Evolutionary conservation across 352 stramenopile genomes (phyloP), one percentile per base, ranked within the genome.

Genomic region (Globisporangium rhizosaccharum): DNA sequence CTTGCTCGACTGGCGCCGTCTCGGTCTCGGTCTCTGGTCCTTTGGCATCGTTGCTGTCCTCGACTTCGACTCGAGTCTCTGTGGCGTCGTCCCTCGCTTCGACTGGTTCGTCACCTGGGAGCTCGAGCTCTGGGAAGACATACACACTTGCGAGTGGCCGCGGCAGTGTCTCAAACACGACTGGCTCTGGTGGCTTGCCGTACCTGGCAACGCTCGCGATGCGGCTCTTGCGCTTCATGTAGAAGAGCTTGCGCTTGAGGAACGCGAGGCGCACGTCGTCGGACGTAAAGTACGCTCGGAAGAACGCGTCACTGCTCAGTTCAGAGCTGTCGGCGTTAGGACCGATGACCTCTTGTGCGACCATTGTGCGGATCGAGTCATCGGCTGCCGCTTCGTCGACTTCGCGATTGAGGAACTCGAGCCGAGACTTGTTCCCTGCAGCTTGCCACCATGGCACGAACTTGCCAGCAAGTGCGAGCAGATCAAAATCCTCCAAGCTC

Each of bases 381-480:
- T 73, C 81, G 1, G 41, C 49, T 9, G 66, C 62, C n/a, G 79
- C 81, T 46, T 85, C 76, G 17, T 72, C 47, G 3, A 73, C 58
- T 44, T 89, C 79, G 25, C 71, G 66, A 25, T 72, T 67, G 15
- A 91, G 51, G 46, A 87, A 87, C 2, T 80, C 69, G 15, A 70
- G 57, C 9, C 82, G 79, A 50, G 79, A 62, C n/a, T 72, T 70
- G 41, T 88, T 88, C 2, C 68, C 61, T 47, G 53, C 46, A 17
- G 68, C 57, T 42, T 54, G 63, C 82, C 79, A 91, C 82, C 82
- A 91, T 3, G 68, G 58, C 9, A 85, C 51, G 58, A 91, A 91
- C 44, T 72, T 68, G 0, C 57, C 62, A 0, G 79, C 73, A 1
- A 87, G 54, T n/a, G 65, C 48, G 10, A 83, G 63, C 42, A 87